phyloP scores from a whole-genome alignment of 306 rosid species.

The Casuarina glauca region DNA sequence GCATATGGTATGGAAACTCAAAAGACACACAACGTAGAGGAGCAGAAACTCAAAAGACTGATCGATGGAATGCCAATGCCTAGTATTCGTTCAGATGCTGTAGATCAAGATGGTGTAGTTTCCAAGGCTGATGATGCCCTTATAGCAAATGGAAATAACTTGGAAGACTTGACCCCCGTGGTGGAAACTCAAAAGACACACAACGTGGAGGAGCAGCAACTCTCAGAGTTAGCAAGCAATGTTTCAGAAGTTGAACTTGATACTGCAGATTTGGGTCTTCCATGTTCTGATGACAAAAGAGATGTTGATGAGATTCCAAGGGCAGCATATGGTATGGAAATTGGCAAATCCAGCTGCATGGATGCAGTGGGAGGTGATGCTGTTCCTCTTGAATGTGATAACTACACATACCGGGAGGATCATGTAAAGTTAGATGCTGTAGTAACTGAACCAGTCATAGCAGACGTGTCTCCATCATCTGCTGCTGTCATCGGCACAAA shows the following conservation, averaged over 20 bases:
- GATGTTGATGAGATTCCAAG: conserved; percentile 36
- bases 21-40: conserved; percentile 27
- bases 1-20: conserved; percentile 35
- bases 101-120: conserved; percentile 11
- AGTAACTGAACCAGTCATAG: conserved; percentile 30
- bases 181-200: conserved; percentile 24
- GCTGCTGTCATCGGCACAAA: conserved; percentile 21
- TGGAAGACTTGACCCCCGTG: conserved; percentile 37
- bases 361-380: conserved; percentile 35
- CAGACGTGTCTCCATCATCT: conserved; percentile 31
- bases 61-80: too few relatives aligned
- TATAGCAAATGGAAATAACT: conserved; percentile 32
- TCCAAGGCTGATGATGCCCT: conserved; percentile 28
- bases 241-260: conserved; percentile 40
- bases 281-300: conserved; percentile 27
- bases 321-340: conserved; percentile 38
- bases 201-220: conserved; percentile 32
- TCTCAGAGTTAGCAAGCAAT: conserved; percentile 29
- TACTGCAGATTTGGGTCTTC: conserved; percentile 33
- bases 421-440: conserved; percentile 33
- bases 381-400: conserved; percentile 29
- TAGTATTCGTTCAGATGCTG: conserved; percentile 17
- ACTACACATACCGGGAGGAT: conserved; percentile 28
- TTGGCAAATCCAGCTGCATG: conserved; percentile 29
- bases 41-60: conserved; percentile 9